Evolutionary conservation across 495 filamentous ascomycete genomes (phyloP).

Genomic region (Daldinia loculata): DNA sequence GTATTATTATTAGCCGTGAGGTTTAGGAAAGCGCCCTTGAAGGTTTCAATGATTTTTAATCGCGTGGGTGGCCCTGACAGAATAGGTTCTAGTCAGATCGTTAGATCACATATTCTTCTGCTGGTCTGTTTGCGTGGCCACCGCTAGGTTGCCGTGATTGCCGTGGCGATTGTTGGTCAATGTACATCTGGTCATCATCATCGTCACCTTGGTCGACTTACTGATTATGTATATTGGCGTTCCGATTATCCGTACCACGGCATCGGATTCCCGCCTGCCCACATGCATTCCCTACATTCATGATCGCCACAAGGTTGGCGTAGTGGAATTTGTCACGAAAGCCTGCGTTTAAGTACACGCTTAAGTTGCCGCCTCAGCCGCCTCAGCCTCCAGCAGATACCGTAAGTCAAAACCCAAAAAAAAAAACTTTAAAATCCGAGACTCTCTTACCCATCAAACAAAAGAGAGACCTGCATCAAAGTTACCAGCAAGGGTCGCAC

Average conservation of each 20-base stretch:
- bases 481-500: not conserved
- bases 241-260: slow-evolving; percentile 42
- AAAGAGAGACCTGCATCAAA: slow-evolving; percentile 7
- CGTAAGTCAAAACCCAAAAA: slow-evolving; percentile 2
- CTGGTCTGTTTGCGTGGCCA: slow-evolving; percentile 1
- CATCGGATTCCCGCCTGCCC: slow-evolving; percentile 22
- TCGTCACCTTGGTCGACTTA: not conserved
- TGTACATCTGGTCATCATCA: not conserved
- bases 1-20: no score
- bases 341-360: not conserved
- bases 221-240: not conserved
- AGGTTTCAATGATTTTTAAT: slow-evolving; percentile 8
- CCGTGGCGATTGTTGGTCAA: slow-evolving; percentile 11
- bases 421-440: slow-evolving; percentile 9
- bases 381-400: not conserved
- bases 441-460: slow-evolving; percentile 13
- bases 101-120: not conserved
- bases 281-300: slow-evolving; percentile 1
- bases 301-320: slow-evolving; percentile 18
- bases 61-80: slow-evolving; percentile 27
- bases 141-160: slow-evolving; percentile 18
- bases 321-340: slow-evolving; percentile 28
- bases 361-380: not conserved
- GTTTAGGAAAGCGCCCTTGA: slow-evolving; percentile 6
- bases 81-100: slow-evolving; percentile 26